phyloP scores from a whole-genome alignment of 306 rosid species.

The Fragaria vesca region DNA sequence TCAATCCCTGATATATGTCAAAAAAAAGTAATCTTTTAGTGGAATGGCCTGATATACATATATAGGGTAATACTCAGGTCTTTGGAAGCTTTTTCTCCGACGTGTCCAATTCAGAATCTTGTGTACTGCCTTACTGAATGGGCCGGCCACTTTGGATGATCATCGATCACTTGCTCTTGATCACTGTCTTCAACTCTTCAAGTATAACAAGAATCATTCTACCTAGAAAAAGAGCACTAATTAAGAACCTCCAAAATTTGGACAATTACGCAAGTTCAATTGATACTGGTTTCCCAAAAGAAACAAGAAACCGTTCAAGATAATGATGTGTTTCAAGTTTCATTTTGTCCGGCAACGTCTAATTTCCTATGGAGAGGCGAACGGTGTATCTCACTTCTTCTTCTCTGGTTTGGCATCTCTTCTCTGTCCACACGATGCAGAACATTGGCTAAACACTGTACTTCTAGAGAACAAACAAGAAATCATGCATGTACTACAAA shows the following conservation, averaged over 20 bases:
- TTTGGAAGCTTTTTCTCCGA: background rate
- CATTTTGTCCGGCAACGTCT: background rate
- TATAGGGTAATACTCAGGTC: background rate
- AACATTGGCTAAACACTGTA: background rate
- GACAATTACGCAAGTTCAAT: background rate
- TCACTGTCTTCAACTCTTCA: background rate
- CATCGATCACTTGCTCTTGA: background rate
- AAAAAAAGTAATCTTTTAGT: too few species aligned
- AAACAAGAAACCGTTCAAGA: background rate
- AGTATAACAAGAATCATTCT: background rate
- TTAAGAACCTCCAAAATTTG: background rate
- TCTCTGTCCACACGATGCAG: background rate
- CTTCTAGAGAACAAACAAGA: background rate
- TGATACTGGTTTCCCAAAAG: background rate
- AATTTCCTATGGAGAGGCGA: background rate
- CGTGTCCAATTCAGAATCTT: background rate
- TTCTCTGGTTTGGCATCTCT: background rate
- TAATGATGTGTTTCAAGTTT: background rate
- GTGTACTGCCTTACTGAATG: background rate
- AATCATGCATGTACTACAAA: background rate
- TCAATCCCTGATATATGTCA: too few species aligned
- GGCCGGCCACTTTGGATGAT: slow-evolving; percentile 10
- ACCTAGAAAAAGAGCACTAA: background rate
- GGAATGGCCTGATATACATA: too few species aligned
- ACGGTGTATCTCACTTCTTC: background rate